Base-by-base conservation (phyloP, 306 rosid genomes). In the Calophaca sinica region DNA sequence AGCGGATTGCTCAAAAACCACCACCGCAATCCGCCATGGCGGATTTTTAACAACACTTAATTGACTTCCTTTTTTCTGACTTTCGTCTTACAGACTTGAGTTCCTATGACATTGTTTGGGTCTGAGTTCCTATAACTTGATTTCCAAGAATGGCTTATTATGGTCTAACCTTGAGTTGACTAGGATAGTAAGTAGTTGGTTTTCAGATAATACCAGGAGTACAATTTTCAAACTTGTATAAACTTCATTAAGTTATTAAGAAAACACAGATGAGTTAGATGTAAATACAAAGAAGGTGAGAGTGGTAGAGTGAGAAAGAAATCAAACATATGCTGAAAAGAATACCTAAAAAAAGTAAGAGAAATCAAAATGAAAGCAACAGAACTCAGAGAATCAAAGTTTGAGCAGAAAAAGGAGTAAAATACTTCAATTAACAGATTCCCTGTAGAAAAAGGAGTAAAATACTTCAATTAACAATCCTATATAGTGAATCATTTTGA, bases 221-320 rank as follows among this genome's bases (percentile, higher is more conserved):
- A 32, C 42, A 60, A 33, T 12, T 33, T 12, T 33, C 2, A 33
- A 9, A 33, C 36, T 7, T 44, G 1, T 10, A 44, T 44, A 44
- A 44, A 44, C 49, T 44, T 44, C 49, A 7, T 9, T 20, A 20
- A 20, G 0, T 20, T 20, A 20, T 44, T 44, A 7, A 44, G 49
- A 44, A 44, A 44, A 44, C 12, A 9, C 8, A 7, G 49, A 10
- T 9, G 49, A 44, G 49, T 9, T 44, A 9, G 3, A 8, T 12
- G 65, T 33, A 58, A 57, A n/a, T 57, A 29, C 39, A 9, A 5
- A 35, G 38, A 58, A 33, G 28, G 20, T 33, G 65, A 11, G 9
- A 59, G 5, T n/a, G 26, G 42, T 41, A 59, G 26, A 33, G 26
- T 59, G 65, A 59, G 63, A n/a, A 11, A 58, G 36, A 58, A 58